Percentiles rank a stretch among this genome's conserved stretches.
Conservation (phyloP, 768 basidiomycete species). For the Naganishia randhawae region DNA sequence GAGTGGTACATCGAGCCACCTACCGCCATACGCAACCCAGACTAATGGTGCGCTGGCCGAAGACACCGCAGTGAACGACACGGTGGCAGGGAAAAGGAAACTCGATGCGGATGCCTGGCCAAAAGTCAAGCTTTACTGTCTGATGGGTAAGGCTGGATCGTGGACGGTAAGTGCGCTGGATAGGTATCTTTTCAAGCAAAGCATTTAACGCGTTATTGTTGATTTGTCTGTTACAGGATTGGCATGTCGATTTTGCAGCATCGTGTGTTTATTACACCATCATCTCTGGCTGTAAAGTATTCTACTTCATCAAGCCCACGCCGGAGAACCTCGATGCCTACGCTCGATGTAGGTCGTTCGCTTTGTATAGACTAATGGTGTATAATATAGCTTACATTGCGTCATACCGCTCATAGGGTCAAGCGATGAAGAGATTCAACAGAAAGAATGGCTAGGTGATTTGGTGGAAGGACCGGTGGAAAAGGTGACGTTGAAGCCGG, state of each 20-base stretch:
- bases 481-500: slow-evolving; percentile 54
- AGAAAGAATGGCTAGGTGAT: slow-evolving; percentile 84
- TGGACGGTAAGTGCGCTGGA: slow-evolving; percentile 72
- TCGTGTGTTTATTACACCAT: slow-evolving; percentile 98
- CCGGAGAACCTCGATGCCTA: slow-evolving; percentile 80
- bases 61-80: neutral
- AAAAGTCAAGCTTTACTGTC: slow-evolving; percentile 90
- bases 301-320: slow-evolving; percentile 92
- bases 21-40: neutral
- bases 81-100: slow-evolving; percentile 12
- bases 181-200: neutral
- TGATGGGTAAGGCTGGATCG: slow-evolving; percentile 89
- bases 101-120: slow-evolving; percentile 53
- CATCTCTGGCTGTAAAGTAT: slow-evolving; percentile 79
- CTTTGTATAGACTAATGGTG: no score
- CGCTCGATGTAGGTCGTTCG: slow-evolving; percentile 62
- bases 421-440: slow-evolving; percentile 78
- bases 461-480: slow-evolving; percentile 78
- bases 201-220: slow-evolving; percentile 18
- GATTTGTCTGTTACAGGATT: slow-evolving; percentile 61
- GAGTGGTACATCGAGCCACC: neutral
- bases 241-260: slow-evolving; percentile 98
- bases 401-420: slow-evolving; percentile 60
- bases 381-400: no score
- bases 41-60: neutral